A percentile compares a stretch with the other conserved stretches of the same genome.
Conservation (phyloP, 2,329 filamentous ascomycete genomes). For the Bipolaris zeicola region DNA sequence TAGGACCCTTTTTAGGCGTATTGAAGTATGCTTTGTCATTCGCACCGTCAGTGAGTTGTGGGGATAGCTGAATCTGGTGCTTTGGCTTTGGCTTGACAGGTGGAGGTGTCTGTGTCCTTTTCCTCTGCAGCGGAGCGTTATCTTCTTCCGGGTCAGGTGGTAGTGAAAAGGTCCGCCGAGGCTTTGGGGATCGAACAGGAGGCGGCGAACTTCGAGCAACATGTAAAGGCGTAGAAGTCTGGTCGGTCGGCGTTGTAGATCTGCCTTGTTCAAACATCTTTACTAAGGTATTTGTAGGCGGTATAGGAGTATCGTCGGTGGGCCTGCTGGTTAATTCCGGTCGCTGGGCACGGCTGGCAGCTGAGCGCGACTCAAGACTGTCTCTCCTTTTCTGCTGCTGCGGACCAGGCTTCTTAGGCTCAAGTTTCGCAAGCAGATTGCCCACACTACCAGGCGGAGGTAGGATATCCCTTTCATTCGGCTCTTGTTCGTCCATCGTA, state of each 20-base stretch:
- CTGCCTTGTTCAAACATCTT: conserved; percentile 68
- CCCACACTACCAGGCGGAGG: conserved; percentile 44
- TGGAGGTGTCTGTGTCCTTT: conserved; percentile 32
- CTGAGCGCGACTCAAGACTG: conserved; percentile 24
- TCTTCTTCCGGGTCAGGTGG: conserved; percentile 36
- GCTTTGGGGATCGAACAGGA: conserved; percentile 51
- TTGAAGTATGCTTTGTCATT: conserved; percentile 22
- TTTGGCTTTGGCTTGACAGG: conserved; percentile 42
- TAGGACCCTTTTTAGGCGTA: conserved; percentile 27
- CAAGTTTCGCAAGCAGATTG: conserved; percentile 38
- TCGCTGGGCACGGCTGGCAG: conserved; percentile 13
- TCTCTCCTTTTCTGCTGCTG: conserved; percentile 22
- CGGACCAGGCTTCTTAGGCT: conserved; percentile 27
- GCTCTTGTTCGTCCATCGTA: conserved; percentile 29
- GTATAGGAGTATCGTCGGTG: conserved; percentile 64
- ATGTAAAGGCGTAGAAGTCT: conserved; percentile 21
- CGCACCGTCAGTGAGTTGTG: conserved; percentile 23
- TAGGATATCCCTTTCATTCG: conserved; percentile 36
- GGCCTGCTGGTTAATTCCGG: conserved; percentile 31
- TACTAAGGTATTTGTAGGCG: conserved; percentile 68
- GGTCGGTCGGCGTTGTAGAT: conserved; percentile 25
- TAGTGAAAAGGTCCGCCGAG: conserved; percentile 40
- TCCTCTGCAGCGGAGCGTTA: conserved; percentile 19
- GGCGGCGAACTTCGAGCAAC: conserved; percentile 35
- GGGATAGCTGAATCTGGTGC: conserved; percentile 22